phyloP scores from a whole-genome alignment of 805 yeast genomes.

The Lipomyces yamanashiensis region DNA sequence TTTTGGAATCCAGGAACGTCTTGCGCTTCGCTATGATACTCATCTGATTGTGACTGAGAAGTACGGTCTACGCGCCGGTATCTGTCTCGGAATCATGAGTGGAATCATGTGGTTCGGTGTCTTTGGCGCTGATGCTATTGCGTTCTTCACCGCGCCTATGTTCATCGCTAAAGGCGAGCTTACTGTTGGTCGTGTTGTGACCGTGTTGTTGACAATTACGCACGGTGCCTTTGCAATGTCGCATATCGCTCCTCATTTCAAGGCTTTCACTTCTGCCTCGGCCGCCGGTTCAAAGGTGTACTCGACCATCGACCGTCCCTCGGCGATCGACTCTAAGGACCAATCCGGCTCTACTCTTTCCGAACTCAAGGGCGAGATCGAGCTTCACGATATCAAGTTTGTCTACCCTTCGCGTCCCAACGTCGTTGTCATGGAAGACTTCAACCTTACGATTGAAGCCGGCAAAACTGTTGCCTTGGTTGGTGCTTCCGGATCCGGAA shows the following conservation, averaged over 20 bases:
- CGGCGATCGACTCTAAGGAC: constrained; percentile 45
- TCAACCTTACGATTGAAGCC: constrained; percentile 77
- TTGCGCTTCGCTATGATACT: constrained; percentile 44
- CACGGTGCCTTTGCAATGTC: constrained; percentile 51
- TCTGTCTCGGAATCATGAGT: constrained; percentile 42
- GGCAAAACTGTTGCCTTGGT: constrained; percentile 93
- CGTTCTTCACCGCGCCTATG: constrained; percentile 41
- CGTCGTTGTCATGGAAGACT: constrained; percentile 78
- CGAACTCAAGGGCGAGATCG: constrained; percentile 64
- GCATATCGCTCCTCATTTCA: constrained; percentile 49
- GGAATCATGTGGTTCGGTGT: constrained; percentile 38
- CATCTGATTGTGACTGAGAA: constrained; percentile 41
- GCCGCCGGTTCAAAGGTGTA: constrained; percentile 48
- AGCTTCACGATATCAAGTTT: constrained; percentile 81
- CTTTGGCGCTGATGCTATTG: constrained; percentile 40
- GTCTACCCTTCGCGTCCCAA: constrained; percentile 81
- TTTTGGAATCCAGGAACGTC: constrained; percentile 49
- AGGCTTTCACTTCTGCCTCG: constrained; percentile 47
- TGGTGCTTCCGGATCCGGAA: constrained; percentile 96
- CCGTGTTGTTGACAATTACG: constrained; percentile 45
- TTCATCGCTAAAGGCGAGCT: constrained; percentile 35
- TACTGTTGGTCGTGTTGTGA: constrained; percentile 35
- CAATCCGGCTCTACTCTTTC: constrained; percentile 38
- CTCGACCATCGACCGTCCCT: constrained; percentile 50
- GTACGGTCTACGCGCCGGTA: constrained; percentile 33